Conservation (phyloP, 78 protist genomes). For the Tieghemostelium lacteum region DNA sequence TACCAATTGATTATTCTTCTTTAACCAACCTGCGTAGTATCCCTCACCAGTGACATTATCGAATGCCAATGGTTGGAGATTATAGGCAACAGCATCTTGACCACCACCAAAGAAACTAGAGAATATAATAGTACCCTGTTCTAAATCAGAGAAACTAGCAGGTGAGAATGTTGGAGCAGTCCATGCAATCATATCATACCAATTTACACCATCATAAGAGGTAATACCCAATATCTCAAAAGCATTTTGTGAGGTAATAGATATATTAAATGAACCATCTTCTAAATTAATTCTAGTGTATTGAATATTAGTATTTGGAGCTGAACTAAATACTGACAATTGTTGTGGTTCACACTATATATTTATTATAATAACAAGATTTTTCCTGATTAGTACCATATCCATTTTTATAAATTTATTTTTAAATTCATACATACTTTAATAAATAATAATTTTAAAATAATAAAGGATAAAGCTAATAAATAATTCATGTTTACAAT, state of each 20-base stretch:
- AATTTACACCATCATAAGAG: background rate
- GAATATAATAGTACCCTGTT: background rate
- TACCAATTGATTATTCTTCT: too few species aligned
- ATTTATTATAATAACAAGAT: too few species aligned
- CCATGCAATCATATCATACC: background rate
- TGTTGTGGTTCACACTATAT: too few species aligned
- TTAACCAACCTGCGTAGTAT: too few species aligned
- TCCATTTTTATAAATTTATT: too few species aligned
- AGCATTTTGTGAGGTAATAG: background rate
- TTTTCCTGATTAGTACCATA: too few species aligned
- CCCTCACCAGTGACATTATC: background rate
- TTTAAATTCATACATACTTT: too few species aligned
- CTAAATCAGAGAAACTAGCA: background rate
- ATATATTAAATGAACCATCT: background rate
- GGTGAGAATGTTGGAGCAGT: background rate
- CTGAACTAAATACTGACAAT: too few species aligned
- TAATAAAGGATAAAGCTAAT: too few species aligned
- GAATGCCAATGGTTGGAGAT: background rate
- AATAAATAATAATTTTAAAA: too few species aligned
- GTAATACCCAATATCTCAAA: background rate
- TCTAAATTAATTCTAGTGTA: background rate
- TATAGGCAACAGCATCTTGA: background rate
- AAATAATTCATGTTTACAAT: too few species aligned
- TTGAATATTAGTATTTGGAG: too few species aligned
- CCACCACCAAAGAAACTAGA: background rate